These are phyloP conservation scores for Ceratocystis papillata DNA, from an alignment of 2,329 filamentous ascomycete species.

Conservation along the genomic window DNA sequence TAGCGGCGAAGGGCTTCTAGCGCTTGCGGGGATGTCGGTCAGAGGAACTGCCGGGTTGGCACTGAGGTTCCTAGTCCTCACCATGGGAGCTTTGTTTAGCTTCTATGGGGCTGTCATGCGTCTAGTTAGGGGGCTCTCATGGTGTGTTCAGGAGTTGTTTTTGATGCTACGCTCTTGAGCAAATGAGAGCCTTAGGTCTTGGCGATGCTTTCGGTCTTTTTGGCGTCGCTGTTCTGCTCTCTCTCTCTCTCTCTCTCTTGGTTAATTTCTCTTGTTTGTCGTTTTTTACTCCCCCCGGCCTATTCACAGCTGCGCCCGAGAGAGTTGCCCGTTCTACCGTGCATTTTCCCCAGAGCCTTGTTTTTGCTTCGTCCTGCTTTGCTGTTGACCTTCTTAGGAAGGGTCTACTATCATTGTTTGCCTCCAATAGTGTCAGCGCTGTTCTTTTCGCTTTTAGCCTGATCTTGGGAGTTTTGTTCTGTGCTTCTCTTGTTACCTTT, in stretches of 20 bases:
- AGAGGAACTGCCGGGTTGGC: constrained; percentile 19
- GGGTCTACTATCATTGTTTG: neutral
- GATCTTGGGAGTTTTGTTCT: neutral
- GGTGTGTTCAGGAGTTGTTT: constrained; percentile 24
- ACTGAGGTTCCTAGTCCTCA: constrained; percentile 21
- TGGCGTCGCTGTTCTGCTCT: neutral
- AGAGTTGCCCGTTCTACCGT: constrained; percentile 15
- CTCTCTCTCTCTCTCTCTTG: neutral
- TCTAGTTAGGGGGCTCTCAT: constrained; percentile 22
- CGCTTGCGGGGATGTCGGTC: neutral
- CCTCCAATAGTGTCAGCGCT: neutral
- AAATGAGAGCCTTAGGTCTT: neutral
- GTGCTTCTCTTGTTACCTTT: neutral
- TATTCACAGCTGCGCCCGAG: neutral
- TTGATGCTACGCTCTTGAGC: constrained; percentile 21
- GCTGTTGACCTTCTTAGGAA: neutral
- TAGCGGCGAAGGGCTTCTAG: constrained; percentile 3
- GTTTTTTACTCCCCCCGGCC: neutral
- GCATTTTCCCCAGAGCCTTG: constrained; percentile 15
- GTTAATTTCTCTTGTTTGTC: neutral
- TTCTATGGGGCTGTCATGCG: constrained; percentile 23
- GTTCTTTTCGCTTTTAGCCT: too few relatives aligned
- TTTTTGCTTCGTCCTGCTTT: neutral
- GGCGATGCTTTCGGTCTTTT: neutral
- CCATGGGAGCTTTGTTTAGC: constrained; percentile 23